Evolutionary conservation across 73 alveolate species (phyloP).

Genomic region (Uronychia setigera): DNA sequence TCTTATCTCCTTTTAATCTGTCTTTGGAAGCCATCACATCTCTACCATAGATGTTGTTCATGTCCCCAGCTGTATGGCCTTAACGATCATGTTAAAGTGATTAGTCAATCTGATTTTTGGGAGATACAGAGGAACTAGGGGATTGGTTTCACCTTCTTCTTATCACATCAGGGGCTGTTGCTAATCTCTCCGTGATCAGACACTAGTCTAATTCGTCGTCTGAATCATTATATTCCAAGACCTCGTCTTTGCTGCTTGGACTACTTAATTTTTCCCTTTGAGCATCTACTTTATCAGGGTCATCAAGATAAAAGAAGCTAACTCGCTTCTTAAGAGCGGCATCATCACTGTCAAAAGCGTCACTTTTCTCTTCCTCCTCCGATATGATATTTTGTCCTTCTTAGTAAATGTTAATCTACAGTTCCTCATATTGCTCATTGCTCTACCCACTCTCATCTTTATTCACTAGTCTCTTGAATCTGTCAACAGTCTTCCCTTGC

Average conservation of each 20-base stretch:
- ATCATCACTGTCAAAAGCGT: not conserved
- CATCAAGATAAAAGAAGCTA: not conserved
- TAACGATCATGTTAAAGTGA: too few relatives aligned
- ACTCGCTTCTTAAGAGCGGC: not conserved
- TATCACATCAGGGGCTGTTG: not conserved
- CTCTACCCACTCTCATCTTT: not conserved
- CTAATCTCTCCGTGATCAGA: not conserved
- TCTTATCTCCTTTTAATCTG: not conserved
- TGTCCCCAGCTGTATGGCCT: not conserved
- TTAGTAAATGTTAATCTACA: not conserved
- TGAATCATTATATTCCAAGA: too few relatives aligned
- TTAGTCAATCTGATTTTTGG: too few relatives aligned
- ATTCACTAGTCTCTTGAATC: not conserved
- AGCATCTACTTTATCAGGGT: not conserved
- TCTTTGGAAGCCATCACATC: not conserved
- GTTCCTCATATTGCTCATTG: not conserved
- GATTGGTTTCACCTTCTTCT: not conserved
- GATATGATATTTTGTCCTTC: not conserved
- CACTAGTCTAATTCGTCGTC: not conserved
- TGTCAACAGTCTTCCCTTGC: not conserved
- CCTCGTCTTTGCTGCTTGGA: not conserved
- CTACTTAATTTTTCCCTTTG: not conserved
- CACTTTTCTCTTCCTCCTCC: constrained; percentile 1
- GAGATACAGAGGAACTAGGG: too few relatives aligned
- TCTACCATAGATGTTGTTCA: not conserved